Conservation (phyloP, 306 rosid genomes). For the Herpetospermum pedunculosum region DNA sequence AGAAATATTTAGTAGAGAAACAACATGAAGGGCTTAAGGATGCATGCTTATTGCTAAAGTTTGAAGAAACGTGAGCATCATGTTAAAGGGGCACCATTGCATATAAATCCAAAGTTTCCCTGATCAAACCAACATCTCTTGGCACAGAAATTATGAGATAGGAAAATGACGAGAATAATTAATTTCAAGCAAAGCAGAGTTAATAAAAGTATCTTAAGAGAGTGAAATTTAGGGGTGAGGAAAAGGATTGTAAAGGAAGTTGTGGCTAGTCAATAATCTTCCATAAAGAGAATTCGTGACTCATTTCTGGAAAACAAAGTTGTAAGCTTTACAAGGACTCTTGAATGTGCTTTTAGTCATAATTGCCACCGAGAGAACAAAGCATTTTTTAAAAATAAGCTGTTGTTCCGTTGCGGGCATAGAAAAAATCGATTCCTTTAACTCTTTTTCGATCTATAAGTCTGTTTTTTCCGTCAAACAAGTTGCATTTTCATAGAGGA, state of each 20-base stretch:
- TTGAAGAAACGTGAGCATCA: not conserved
- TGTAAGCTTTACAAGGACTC: not conserved
- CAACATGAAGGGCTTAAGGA: not conserved
- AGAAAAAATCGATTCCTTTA: no score
- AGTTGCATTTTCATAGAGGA: no score
- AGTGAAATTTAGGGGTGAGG: no score
- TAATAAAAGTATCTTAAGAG: no score
- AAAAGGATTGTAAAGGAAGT: not conserved
- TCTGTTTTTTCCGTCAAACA: no score
- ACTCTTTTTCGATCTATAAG: no score
- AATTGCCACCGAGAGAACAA: no score
- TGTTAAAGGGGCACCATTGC: not conserved
- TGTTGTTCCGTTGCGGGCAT: no score
- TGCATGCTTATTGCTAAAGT: not conserved
- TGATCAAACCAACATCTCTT: not conserved
- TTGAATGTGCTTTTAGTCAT: not conserved
- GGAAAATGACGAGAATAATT: not conserved
- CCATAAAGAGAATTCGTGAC: not conserved
- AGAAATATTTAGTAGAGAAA: not conserved
- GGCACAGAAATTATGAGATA: not conserved
- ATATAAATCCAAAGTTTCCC: not conserved
- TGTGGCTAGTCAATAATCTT: no score
- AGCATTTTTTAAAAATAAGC: no score
- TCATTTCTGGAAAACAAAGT: not conserved
- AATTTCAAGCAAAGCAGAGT: not conserved